Percentiles rank a stretch among this genome's conserved stretches.
Conservation (phyloP, 2,329 filamentous ascomycete species). For the Zelopaecilomyces penicillatus region DNA sequence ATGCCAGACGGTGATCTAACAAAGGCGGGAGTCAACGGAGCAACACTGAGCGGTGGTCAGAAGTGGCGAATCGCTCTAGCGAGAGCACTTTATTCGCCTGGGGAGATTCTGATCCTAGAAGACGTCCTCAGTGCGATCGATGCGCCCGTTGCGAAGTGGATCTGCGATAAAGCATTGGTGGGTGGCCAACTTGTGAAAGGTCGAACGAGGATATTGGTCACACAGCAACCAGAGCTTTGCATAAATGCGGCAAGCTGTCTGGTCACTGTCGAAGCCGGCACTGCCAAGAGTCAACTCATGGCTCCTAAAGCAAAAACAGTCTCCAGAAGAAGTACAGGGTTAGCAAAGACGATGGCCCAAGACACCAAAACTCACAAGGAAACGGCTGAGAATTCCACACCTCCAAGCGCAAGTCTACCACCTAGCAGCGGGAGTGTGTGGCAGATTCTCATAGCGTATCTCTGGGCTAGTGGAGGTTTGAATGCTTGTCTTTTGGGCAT, state of each 20-base stretch:
- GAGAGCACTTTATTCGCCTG: slow-evolving; percentile 15
- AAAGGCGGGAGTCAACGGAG: slow-evolving; percentile 26
- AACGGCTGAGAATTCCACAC: no score
- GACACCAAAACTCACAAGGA: no score
- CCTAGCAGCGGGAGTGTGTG: background rate
- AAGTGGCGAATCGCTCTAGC: slow-evolving; percentile 12
- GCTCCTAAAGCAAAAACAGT: background rate
- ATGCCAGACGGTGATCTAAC: slow-evolving; percentile 62
- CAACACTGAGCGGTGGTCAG: slow-evolving; percentile 12
- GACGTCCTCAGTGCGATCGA: slow-evolving; percentile 31
- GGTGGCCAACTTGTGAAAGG: slow-evolving; percentile 2
- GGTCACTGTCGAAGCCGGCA: slow-evolving; percentile 2
- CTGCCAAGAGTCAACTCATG: background rate
- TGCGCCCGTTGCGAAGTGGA: slow-evolving; percentile 2
- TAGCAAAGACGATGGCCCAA: no score
- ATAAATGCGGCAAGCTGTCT: slow-evolving; percentile 3
- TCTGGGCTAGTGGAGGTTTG: slow-evolving; percentile 5
- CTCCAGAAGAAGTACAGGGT: no score
- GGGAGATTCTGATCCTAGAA: slow-evolving; percentile 45
- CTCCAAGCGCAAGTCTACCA: background rate
- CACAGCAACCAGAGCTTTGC: slow-evolving; percentile 2
- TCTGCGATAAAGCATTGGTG: slow-evolving; percentile 3
- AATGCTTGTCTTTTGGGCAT: background rate
- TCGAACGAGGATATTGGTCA: slow-evolving; percentile 5
- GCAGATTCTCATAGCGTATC: slow-evolving; percentile 4